Evolutionary conservation across 768 basidiomycete species (phyloP), one percentile per base, ranked within the genome.

Genomic region (Mycena olivaceomarginata): DNA sequence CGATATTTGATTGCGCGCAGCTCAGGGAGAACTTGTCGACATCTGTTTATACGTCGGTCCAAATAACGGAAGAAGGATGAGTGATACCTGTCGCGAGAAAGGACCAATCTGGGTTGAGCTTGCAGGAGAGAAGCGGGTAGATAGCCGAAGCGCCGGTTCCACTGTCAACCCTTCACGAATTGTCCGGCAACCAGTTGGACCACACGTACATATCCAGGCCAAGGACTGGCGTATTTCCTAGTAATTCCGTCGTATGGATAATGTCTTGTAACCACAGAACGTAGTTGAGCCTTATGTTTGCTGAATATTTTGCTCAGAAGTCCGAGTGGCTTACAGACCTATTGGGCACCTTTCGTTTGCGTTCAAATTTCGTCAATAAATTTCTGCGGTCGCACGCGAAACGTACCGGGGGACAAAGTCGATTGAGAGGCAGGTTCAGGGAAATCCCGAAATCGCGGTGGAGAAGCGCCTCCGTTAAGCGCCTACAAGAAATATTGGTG

Each of bases 131-230:
- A 1, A 99, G 87, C 0, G 98, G 94, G 79, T 98, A 99, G 71
- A 99, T 96, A 0, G 93, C 95, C 0, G 96, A 96, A 9, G 97
- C 94, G 0, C 98, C 98, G 10, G 97, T 98, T 25, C 98, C 98
- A 51, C 97, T 96, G 77, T 39, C 69, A 46, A 77, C 53, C 18
- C 11, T 41, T 72, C 51, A 39, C n/a, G 20, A 18, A 37, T 31
- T 3, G 46, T 22, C 18, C 31, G 40, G 48, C 37, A 51, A 31
- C 18, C 18, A 16, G 45, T 59, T 39, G 63, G 70, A 51, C 9
- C 43, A 51, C 48, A 80, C 93, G 67, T 82, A 97, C 97, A 98
- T 91, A 80, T 98, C 96, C 15, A 96, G 83, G 0, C 93, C 95
- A 10, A 83, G 85, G 16, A 94, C 82, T 12, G 75, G 69, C 0